phyloP scores from a whole-genome alignment of 441 rosid species.

The Populus hybrid region DNA sequence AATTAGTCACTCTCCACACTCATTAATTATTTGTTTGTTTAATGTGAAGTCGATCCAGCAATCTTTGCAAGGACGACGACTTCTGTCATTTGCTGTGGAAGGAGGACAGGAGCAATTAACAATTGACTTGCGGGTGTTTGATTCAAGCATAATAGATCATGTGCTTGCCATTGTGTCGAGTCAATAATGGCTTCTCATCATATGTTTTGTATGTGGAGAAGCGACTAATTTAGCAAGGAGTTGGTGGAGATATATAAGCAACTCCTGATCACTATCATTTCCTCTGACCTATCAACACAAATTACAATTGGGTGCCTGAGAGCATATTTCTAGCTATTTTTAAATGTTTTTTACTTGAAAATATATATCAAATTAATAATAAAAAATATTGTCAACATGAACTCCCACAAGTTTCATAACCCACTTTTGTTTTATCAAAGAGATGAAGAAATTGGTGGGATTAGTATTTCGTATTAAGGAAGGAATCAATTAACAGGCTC shows the following conservation, averaged over 20 bases:
- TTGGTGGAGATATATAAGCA: neutral
- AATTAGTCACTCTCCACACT: neutral
- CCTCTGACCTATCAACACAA: too few species aligned
- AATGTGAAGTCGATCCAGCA: neutral
- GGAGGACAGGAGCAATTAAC: neutral
- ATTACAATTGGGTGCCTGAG: too few species aligned
- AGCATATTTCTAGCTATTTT: too few species aligned
- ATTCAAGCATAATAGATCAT: neutral
- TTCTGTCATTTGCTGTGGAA: neutral
- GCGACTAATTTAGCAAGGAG: neutral
- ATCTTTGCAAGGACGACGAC: neutral
- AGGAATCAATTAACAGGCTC: neutral
- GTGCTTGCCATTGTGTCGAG: neutral
- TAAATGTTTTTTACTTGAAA: too few species aligned
- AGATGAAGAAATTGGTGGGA: neutral
- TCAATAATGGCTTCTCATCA: neutral
- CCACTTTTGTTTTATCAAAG: too few species aligned
- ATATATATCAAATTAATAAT: too few species aligned
- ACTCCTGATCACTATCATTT: too few species aligned
- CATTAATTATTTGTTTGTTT: neutral
- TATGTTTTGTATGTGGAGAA: conserved; percentile 2
- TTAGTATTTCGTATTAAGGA: neutral
- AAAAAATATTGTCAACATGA: too few species aligned
- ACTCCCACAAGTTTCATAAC: too few species aligned
- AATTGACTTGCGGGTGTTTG: too few species aligned